Evolutionary conservation across 768 basidiomycete species (phyloP), one percentile per base, ranked within the genome.

Genomic region (Nidularia pulvinata): DNA sequence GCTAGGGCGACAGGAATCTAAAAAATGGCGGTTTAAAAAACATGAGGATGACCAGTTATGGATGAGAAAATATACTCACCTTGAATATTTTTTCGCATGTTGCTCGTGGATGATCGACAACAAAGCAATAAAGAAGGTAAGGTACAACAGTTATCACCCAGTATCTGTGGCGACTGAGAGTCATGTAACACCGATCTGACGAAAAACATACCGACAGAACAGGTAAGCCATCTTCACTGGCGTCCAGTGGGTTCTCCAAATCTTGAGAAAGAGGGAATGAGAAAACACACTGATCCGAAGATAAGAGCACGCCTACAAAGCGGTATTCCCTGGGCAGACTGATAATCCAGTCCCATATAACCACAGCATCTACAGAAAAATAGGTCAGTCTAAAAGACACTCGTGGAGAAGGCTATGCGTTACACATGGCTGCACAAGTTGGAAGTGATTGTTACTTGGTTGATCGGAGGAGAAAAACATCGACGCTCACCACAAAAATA

Each of bases 291-390:
- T 58, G 61, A 59, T 58, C 48, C 60, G 59, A 53, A 56, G 50
- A 50, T 51, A 45, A 57, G 44, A 49, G 34, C 51, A 30, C 48
- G 70, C 76, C 61, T 69, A 91, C 89, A 70, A 88, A 91, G 62
- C 82, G 81, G 75, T 84, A 91, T 69, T 91, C 90, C 71, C 88
- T 78, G 42, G 86, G 83, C 54, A 91, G 68, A 66, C 86, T 87
- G 63, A 88, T 84, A 65, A 88, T 75, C 90, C 90, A 92, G 75
- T 92, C 90, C 90, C 90, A 92, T 50, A 91, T 69, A 55, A 90
- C 85, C 48, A 92, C 85, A 53, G 89, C 86, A 69, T 92, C 90
- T 91, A 64, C 50, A 57, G 58, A 52, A 51, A 54, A 49, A 61
- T 58, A 64, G 62, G 55, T 59, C 63, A 54, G 52, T 53, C 55